phyloP scores from a whole-genome alignment of 768 basidiomycete genomes.

The Trichaptum fuscoviolaceum region DNA sequence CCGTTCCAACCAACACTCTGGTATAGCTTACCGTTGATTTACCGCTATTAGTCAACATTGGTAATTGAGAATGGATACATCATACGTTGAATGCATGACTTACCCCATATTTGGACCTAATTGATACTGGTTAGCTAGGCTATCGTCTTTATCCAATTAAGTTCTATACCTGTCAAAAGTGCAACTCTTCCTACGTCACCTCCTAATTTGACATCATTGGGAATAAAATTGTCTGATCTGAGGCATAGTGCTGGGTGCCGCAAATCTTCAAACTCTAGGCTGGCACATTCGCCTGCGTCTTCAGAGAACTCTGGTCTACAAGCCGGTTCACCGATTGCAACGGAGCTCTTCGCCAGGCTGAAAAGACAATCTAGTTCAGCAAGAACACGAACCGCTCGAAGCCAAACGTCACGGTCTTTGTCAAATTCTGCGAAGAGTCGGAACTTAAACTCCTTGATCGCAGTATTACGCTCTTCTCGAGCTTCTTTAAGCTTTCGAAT shows the following conservation, averaged over 20 bases:
- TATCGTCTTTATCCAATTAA: not conserved
- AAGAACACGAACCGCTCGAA: constrained; percentile 77
- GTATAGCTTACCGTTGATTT: constrained; percentile 59
- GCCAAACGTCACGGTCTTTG: constrained; percentile 71
- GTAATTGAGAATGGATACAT: not conserved
- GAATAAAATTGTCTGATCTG: constrained; percentile 73
- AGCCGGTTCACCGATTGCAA: constrained; percentile 88
- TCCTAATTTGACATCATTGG: constrained; percentile 88
- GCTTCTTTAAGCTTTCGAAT: constrained; percentile 90
- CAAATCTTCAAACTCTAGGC: constrained; percentile 82
- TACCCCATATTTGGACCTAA: constrained; percentile 86
- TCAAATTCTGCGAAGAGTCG: constrained; percentile 80
- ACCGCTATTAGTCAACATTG: constrained; percentile 37
- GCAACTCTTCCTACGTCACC: constrained; percentile 69
- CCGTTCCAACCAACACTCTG: not conserved
- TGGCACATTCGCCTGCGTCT: constrained; percentile 53
- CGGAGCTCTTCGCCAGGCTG: constrained; percentile 83
- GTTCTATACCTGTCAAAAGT: constrained; percentile 70
- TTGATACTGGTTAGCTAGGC: constrained; percentile 7
- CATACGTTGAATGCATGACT: constrained; percentile 22
- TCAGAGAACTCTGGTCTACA: constrained; percentile 89
- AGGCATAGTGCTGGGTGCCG: constrained; percentile 84
- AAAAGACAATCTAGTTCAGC: constrained; percentile 97
- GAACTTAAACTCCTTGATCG: constrained; percentile 79
- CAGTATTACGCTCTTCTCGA: constrained; percentile 75